Percentiles rank a stretch among this genome's conserved stretches.
Evolutionary conservation across 1,284 basidiomycete genomes (phyloP).

Genomic region (Microbotryomycetes sp.): DNA sequence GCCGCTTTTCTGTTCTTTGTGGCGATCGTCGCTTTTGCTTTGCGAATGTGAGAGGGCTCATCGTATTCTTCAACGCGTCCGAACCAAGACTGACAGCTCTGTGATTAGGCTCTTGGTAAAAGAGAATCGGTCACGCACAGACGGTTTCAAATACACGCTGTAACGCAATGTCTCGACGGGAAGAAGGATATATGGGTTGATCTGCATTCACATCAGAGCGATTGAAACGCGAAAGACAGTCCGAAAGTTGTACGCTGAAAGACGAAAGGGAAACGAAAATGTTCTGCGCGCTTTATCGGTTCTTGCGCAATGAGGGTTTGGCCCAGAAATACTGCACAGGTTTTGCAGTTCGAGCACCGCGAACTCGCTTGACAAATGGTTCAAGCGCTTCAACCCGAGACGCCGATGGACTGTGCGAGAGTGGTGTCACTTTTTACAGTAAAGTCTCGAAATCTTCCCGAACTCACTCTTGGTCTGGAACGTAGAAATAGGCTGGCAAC

Average conservation of each 20-base stretch:
- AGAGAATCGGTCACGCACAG: background rate
- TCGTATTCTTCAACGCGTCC: too few species aligned
- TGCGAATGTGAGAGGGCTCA: background rate
- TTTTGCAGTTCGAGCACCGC: constrained; percentile 17
- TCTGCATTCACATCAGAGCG: background rate
- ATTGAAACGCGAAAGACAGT: background rate
- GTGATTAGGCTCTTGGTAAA: background rate
- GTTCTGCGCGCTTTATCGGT: constrained; percentile 3
- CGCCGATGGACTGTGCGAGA: background rate
- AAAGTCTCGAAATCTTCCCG: too few species aligned
- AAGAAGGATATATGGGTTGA: background rate
- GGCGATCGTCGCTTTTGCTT: constrained; percentile 6
- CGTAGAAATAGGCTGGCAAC: constrained; percentile 23
- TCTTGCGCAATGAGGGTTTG: constrained; percentile 17
- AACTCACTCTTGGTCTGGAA: constrained; percentile 19
- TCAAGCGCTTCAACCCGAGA: constrained; percentile 28
- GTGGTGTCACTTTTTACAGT: too few species aligned
- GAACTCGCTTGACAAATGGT: constrained; percentile 30
- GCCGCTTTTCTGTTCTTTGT: constrained; percentile 15
- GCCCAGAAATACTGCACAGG: constrained; percentile 24
- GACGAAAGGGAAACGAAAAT: background rate
- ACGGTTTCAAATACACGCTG: background rate
- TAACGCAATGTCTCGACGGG: background rate
- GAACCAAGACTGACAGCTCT: background rate
- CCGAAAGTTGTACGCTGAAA: background rate